Evolutionary conservation across 2,329 filamentous ascomycete genomes (phyloP), one percentile per base, ranked within the genome.

Genomic region (Diaporthe australafricana): DNA sequence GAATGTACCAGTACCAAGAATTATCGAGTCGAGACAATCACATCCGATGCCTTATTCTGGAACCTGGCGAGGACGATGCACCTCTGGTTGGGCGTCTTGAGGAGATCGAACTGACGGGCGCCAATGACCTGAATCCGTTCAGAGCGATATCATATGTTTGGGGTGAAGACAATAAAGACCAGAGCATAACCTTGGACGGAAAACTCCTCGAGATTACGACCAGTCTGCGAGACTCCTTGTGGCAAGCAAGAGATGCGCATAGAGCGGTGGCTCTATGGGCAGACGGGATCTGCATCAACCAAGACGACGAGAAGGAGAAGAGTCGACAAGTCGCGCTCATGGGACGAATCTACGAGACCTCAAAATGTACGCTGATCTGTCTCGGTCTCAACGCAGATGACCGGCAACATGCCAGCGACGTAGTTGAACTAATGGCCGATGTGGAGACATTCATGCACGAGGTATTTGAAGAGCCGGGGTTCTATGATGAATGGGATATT

Each of bases 111-210:
- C 47, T 50, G 22, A 11, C 11, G n/a, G 4, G 47, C 47, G 47
- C 47, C 12, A 2, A 25, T 7, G 47, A 50, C 12, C 22, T 50
- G 47, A 14, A 50, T 16, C 47, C 47, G 5, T 68, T 55, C 50
- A 25, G 22, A 17, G 35, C 65, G n/a, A 56, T 68, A 8, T 68
- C 65, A 1, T 68, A 68, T 22, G 65, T 45, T 5, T 68, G 65
- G 65, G 65, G 65, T 20, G 55, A 30, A 17, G 22, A n/a, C 17
- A 20, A 17, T 8, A 38, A 22, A 11, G 32, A 55, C 35, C 16
- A 55, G n/a, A 27, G 12, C 3, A 68, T 68, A 4, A 22, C 6
- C 16, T 12, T 68, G 20, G 32, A 68, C 35, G 50, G 65, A 25
- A 30, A 32, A 27, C 38, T 12, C 17, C 32, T 68, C n/a, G 22